Evolutionary conservation across 305 asterid genomes (phyloP).

Genomic region (Fraxinus platypoda): DNA sequence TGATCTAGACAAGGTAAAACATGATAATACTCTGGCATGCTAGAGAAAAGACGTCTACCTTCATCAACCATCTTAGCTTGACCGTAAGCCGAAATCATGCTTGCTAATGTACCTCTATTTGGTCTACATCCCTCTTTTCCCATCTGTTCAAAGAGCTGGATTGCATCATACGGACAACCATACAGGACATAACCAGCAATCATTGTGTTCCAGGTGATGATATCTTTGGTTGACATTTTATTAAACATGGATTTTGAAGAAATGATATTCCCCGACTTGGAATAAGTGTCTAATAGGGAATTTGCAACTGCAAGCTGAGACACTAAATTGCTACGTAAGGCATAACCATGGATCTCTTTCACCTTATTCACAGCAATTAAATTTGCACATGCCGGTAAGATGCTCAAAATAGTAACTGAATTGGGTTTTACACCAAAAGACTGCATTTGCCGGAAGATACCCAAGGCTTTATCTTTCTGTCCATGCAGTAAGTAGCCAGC

Average conservation of each 20-base stretch:
- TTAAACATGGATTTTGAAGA: conserved; percentile 54
- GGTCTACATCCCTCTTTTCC: conserved; percentile 42
- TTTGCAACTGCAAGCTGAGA: conserved; percentile 62
- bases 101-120: conserved; percentile 65
- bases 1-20: conserved; percentile 62
- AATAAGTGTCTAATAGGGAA: conserved; percentile 63
- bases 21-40: conserved; percentile 48
- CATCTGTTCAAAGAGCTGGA: conserved; percentile 63
- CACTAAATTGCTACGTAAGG: conserved; percentile 45
- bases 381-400: conserved; percentile 70
- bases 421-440: conserved; percentile 55
- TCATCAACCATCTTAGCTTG: conserved; percentile 58
- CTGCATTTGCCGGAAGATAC: conserved; percentile 61
- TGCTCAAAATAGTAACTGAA: conserved; percentile 66
- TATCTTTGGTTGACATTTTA: conserved; percentile 52
- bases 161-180: conserved; percentile 47
- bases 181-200: conserved; percentile 58
- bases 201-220: conserved; percentile 81
- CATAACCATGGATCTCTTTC: conserved; percentile 71
- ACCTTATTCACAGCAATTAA: conserved; percentile 43
- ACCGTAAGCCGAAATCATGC: conserved; percentile 66
- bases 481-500: conserved; percentile 66
- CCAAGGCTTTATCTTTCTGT: conserved; percentile 31
- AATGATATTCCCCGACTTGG: conserved; percentile 62
- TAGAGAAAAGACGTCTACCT: conserved; percentile 44